A percentile compares a stretch with the other conserved stretches of the same genome.
Evolutionary conservation across 495 filamentous ascomycete species (phyloP).

Genomic region (Daldinia loculata): DNA sequence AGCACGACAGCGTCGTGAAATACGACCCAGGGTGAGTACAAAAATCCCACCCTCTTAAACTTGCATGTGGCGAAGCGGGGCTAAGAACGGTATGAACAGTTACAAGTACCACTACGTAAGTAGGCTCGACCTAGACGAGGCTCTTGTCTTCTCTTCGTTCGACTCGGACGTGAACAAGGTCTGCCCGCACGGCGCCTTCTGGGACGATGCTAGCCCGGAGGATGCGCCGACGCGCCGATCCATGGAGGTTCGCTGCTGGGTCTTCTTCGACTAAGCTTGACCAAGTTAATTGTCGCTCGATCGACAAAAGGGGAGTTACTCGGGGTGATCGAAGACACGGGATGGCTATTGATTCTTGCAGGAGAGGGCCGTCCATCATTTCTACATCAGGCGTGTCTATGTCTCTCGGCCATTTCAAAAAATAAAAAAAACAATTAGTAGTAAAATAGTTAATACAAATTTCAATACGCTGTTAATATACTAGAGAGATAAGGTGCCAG

Average conservation of each 20-base stretch:
- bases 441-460: conserved; percentile 30
- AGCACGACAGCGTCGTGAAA: conserved; percentile 45
- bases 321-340: conserved; percentile 21
- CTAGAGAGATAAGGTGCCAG: not conserved
- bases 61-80: not conserved
- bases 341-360: conserved; percentile 22
- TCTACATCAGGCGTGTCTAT: conserved; percentile 27
- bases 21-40: conserved; percentile 40
- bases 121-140: conserved; percentile 48
- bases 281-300: not conserved
- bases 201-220: conserved; percentile 40
- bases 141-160: conserved; percentile 45
- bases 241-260: conserved; percentile 46
- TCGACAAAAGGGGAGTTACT: conserved; percentile 5
- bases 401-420: not conserved
- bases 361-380: conserved; percentile 31
- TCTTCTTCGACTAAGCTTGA: conserved; percentile 40
- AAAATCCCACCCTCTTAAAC: not conserved
- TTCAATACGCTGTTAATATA: conserved; percentile 26
- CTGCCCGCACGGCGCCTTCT: conserved; percentile 43
- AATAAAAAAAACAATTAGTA: not conserved
- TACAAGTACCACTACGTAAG: conserved; percentile 53
- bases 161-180: conserved; percentile 44
- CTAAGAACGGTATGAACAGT: conserved; percentile 26
- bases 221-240: conserved; percentile 42